A percentile compares a stretch with the other conserved stretches of the same genome.
phyloP scores from a whole-genome alignment of 805 yeast species.

The Monosporozyma solicola region DNA sequence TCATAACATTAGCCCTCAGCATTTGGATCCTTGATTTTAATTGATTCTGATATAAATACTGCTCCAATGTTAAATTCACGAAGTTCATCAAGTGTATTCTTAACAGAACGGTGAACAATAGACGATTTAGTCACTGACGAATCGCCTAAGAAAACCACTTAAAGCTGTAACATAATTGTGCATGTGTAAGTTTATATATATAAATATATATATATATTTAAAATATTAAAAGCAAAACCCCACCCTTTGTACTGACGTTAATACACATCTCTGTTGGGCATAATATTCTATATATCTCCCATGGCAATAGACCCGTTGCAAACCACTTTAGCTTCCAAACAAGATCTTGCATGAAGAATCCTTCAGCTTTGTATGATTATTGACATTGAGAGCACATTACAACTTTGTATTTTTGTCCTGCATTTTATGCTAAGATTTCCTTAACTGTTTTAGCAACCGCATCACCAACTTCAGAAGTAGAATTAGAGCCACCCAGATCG shows the following conservation, averaged over 20 bases:
- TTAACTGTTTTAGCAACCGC: slow-evolving; percentile 74
- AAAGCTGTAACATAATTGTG: slow-evolving; percentile 38
- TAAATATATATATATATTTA: neutral
- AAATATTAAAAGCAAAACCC: too few relatives aligned
- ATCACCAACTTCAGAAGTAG: slow-evolving; percentile 89
- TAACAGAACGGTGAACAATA: slow-evolving; percentile 71
- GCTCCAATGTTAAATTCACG: slow-evolving; percentile 97
- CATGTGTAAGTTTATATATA: neutral
- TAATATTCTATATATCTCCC: too few relatives aligned
- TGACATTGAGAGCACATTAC: neutral
- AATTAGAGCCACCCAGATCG: slow-evolving; percentile 72
- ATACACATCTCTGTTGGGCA: too few relatives aligned
- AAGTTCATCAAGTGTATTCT: slow-evolving; percentile 62
- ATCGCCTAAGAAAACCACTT: slow-evolving; percentile 69
- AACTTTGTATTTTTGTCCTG: neutral
- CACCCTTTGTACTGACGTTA: too few relatives aligned
- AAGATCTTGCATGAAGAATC: neutral
- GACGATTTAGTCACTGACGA: slow-evolving; percentile 81
- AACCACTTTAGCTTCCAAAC: too few relatives aligned
- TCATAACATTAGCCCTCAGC: slow-evolving; percentile 19
- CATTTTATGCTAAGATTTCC: slow-evolving; percentile 34
- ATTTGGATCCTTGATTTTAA: slow-evolving; percentile 29
- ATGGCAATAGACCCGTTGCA: too few relatives aligned
- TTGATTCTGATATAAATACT: slow-evolving; percentile 82
- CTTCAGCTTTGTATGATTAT: neutral